These are phyloP conservation scores for Physcomitrium patens DNA, from an alignment of 225 moss, liverwort and hornwort species.

Conservation along the genomic window DNA sequence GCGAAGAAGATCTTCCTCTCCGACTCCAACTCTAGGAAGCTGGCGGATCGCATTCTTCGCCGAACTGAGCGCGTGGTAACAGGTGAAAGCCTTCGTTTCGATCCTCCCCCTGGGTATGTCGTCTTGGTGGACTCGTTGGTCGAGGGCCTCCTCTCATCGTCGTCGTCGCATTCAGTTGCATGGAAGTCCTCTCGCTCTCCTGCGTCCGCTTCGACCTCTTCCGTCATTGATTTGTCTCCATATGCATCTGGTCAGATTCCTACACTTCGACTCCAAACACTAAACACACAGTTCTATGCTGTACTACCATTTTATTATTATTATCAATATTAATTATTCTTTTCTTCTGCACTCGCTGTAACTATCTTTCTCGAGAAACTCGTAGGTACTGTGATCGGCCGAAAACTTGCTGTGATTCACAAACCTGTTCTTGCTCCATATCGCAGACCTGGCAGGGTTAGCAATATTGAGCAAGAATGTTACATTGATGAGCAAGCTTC, in stretches of 20 bases:
- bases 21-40: neutral
- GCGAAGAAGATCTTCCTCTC: conserved; percentile 17
- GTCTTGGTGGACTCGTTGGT: conserved; percentile 9
- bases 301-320: neutral
- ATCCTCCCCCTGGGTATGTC: neutral
- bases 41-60: fast-evolving
- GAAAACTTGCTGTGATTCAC: too few species aligned
- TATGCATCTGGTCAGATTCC: conserved; percentile 19
- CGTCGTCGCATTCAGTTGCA: conserved; percentile 5
- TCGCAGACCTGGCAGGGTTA: too few species aligned
- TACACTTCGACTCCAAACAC: neutral
- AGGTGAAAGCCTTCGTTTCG: neutral
- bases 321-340: too few species aligned
- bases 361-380: too few species aligned
- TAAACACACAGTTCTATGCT: neutral
- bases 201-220: neutral
- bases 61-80: neutral
- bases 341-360: too few species aligned
- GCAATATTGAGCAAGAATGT: too few species aligned
- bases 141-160: neutral
- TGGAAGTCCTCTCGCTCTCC: conserved; percentile 17
- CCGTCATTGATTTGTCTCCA: neutral
- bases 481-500: too few species aligned
- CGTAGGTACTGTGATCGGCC: too few species aligned
- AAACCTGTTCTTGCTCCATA: too few species aligned